Base-by-base conservation (phyloP, 2,329 filamentous ascomycete species). In the Fusarium dimerum region DNA sequence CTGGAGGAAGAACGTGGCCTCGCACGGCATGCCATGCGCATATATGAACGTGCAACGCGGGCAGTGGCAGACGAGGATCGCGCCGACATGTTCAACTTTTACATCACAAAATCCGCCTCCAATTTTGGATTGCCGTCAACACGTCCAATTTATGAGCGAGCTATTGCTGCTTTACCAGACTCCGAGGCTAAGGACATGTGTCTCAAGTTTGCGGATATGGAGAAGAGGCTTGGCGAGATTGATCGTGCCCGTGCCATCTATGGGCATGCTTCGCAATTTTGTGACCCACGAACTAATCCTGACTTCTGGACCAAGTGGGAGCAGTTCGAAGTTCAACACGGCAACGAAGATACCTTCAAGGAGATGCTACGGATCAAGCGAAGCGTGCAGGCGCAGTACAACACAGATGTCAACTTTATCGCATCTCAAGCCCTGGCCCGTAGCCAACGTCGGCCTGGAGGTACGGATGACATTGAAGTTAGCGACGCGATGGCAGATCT, bases 331-430 rank as follows among this genome's bases (percentile, higher is more conserved):
- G 92, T 97, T 18, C 89, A 95, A 70, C 94, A 99, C 68, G 94
- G 94, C 60, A 99, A 99, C 74, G 95, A 99, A 71, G 94, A 99
- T 71, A 99, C 95, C 0, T 99, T 95, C 81, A 97, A 96, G 77
- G 94, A 99, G 71, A 99, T 99, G 94, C 80, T 97, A 57, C 87
- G 94, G 30, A 92, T 99, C 78, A 99, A 97, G 80, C 82, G 94
- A 69, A 96, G 91, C 72, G 94, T 99, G 12, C 92, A 97, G 73
- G 93, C 94, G 48, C 90, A 97, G 76, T 99, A 95, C 80, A 97
- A 97, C 68, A 99, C 95, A 42, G 94, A 99, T 68, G 93, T 99
- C 78, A 96, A 92, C 71, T 99, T 97, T 68, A 97, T 99, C 72
- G 94, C 94, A 10, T 95, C 91, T 6, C 94, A 99, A 71, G 94